These are phyloP conservation scores for Houttuynia cordata DNA, from an alignment of 164 flowering plant species.

Conservation along the genomic window DNA sequence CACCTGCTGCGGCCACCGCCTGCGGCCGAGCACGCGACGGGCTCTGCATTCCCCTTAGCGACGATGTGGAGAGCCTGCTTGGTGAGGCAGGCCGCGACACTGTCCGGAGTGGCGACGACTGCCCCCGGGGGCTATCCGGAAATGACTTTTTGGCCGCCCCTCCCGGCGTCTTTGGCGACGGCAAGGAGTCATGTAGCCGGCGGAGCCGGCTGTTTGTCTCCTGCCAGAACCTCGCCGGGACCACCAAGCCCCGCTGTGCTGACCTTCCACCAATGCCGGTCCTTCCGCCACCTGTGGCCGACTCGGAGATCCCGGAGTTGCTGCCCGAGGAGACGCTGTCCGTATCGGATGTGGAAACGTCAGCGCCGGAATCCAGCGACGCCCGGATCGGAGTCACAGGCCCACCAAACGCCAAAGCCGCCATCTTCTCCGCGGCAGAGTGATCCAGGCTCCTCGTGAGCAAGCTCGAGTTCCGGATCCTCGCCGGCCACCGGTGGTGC, in stretches of 20 bases:
- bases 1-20: neutral
- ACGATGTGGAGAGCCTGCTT: constrained; percentile 28
- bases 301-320: constrained; percentile 58
- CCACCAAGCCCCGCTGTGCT: constrained; percentile 42
- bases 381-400: constrained; percentile 33
- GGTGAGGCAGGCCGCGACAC: constrained; percentile 54
- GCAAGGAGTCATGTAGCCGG: constrained; percentile 69
- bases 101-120: constrained; percentile 50
- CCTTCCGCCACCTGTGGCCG: constrained; percentile 8
- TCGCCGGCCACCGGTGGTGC: constrained; percentile 66
- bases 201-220: constrained; percentile 74
- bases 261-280: constrained; percentile 13
- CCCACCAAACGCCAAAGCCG: constrained; percentile 19
- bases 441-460: constrained; percentile 62
- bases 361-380: constrained; percentile 24
- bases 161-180: constrained; percentile 27
- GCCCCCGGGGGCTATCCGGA: constrained; percentile 40
- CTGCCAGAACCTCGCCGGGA: constrained; percentile 83
- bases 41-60: constrained; percentile 58
- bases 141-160: constrained; percentile 32
- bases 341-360: constrained; percentile 73
- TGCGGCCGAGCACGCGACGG: constrained; percentile 42
- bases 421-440: constrained; percentile 15
- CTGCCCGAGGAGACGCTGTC: constrained; percentile 98
- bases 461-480: constrained; percentile 29